These are phyloP conservation scores for Rhodomyrtus tomentosa DNA, from an alignment of 345 rosid genomes.

Conservation along the genomic window DNA sequence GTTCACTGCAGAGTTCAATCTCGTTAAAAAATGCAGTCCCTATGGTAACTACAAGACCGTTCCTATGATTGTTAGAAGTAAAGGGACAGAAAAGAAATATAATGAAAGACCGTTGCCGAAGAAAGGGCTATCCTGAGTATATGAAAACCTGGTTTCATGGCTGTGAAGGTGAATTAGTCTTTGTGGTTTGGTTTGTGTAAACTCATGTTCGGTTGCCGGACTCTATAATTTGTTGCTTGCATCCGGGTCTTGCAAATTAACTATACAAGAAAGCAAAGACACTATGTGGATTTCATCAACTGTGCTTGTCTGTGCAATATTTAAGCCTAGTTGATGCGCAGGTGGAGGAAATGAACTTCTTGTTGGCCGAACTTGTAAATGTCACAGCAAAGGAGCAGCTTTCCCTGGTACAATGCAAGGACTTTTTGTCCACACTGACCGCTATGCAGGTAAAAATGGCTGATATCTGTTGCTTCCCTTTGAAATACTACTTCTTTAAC, in stretches of 20 bases:
- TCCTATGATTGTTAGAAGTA: not conserved
- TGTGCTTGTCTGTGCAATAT: not conserved
- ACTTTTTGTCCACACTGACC: slow-evolving; percentile 52
- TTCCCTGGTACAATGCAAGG: slow-evolving; percentile 59
- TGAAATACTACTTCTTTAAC: not conserved
- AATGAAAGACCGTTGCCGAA: not conserved
- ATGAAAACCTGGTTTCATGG: not conserved
- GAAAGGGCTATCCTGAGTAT: not conserved
- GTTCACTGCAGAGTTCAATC: not conserved
- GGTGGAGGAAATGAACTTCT: slow-evolving; percentile 68
- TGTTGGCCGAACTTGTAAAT: slow-evolving; percentile 51
- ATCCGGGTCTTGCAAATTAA: not conserved
- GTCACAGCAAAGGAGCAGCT: slow-evolving; percentile 55
- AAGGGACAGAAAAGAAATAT: not conserved
- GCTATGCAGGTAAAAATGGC: slow-evolving; percentile 57
- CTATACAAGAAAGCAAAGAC: not conserved
- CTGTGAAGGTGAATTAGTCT: not conserved
- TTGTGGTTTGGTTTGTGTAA: not conserved
- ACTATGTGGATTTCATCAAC: not conserved
- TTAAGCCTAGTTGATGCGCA: slow-evolving; percentile 10
- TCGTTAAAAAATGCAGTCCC: not conserved
- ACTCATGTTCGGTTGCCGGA: not conserved
- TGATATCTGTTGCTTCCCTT: not conserved
- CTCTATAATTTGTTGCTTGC: not conserved
- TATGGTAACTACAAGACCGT: not conserved